phyloP scores from a whole-genome alignment of 1,284 basidiomycete species.

The Volvariella surrecta region DNA sequence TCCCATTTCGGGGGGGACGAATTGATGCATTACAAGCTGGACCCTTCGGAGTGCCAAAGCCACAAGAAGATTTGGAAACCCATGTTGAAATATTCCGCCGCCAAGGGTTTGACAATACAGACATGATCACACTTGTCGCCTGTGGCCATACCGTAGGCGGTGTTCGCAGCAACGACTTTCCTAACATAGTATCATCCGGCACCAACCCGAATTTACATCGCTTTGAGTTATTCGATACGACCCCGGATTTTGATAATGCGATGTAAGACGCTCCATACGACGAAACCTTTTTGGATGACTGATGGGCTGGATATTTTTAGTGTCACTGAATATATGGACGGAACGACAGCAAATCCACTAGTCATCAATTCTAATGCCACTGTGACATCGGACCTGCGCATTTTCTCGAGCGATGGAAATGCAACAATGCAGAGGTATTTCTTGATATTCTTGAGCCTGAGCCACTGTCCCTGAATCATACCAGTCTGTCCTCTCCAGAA shows the following conservation, averaged over 20 bases:
- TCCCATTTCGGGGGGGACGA: slow-evolving; percentile 28
- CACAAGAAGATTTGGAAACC: slow-evolving; percentile 22
- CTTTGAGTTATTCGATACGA: slow-evolving; percentile 22
- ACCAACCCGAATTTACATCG: slow-evolving; percentile 14
- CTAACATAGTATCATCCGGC: slow-evolving; percentile 22
- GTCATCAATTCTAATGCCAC: slow-evolving; percentile 25
- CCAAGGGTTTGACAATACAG: slow-evolving; percentile 26
- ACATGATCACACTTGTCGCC: slow-evolving; percentile 35
- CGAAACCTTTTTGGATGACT: background rate
- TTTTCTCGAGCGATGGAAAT: slow-evolving; percentile 28
- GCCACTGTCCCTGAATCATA: background rate
- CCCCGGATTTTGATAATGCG: slow-evolving; percentile 23
- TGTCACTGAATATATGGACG: slow-evolving; percentile 27
- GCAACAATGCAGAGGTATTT: slow-evolving; percentile 24
- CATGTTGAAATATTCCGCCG: slow-evolving; percentile 25
- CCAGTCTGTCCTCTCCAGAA: slow-evolving; percentile 15
- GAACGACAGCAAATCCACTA: slow-evolving; percentile 25
- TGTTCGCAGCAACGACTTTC: slow-evolving; percentile 28
- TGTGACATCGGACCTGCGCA: slow-evolving; percentile 26
- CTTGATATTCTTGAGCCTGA: background rate
- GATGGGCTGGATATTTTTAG: slow-evolving; percentile 11
- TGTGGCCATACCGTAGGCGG: slow-evolving; percentile 34
- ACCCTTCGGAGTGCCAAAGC: slow-evolving; percentile 23
- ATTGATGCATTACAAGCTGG: slow-evolving; percentile 25
- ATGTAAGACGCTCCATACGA: slow-evolving; percentile 22